Conservation (phyloP, 352 stramenopile species). For the Pythium insidiosum region DNA sequence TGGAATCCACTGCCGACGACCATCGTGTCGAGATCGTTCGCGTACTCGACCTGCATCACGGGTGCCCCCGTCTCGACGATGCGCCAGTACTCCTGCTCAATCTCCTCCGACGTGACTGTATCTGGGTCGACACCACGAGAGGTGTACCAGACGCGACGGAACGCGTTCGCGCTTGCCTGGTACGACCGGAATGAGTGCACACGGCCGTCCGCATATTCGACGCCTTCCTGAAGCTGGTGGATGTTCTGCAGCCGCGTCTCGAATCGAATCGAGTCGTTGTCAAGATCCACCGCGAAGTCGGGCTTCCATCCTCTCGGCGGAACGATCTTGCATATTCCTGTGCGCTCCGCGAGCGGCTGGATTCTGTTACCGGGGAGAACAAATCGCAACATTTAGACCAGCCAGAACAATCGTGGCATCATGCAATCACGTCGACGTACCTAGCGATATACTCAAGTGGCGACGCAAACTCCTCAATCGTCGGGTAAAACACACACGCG, state of each 20-base stretch:
- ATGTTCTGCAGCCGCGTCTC: constrained; percentile 93
- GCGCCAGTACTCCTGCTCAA: constrained; percentile 87
- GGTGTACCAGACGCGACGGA: constrained; percentile 43
- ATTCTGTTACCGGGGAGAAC: too few species aligned
- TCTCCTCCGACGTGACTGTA: constrained; percentile 44
- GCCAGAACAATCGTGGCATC: too few species aligned
- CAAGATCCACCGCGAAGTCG: constrained; percentile 55
- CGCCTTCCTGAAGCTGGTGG: constrained; percentile 75
- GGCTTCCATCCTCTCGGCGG: constrained; percentile 92
- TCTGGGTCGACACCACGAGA: constrained; percentile 25
- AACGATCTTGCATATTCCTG: constrained; percentile 98
- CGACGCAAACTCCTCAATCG: constrained; percentile 79
- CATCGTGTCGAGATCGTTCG: constrained; percentile 84
- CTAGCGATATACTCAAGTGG: constrained; percentile 85
- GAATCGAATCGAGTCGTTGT: constrained; percentile 59
- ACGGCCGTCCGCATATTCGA: constrained; percentile 49
- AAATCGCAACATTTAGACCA: too few species aligned
- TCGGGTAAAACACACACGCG: constrained; percentile 69
- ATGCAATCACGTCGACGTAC: too few species aligned
- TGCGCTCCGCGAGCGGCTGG: constrained; percentile 39
- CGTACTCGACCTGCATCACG: constrained; percentile 74
- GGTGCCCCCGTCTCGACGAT: constrained; percentile 60
- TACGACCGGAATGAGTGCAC: constrained; percentile 68
- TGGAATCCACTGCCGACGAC: constrained; percentile 78
- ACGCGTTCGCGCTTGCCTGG: constrained; percentile 38